These are phyloP conservation scores for Kodamaea sp. DNA, from an alignment of 1,139 yeast genomes.

Conservation along the genomic window DNA sequence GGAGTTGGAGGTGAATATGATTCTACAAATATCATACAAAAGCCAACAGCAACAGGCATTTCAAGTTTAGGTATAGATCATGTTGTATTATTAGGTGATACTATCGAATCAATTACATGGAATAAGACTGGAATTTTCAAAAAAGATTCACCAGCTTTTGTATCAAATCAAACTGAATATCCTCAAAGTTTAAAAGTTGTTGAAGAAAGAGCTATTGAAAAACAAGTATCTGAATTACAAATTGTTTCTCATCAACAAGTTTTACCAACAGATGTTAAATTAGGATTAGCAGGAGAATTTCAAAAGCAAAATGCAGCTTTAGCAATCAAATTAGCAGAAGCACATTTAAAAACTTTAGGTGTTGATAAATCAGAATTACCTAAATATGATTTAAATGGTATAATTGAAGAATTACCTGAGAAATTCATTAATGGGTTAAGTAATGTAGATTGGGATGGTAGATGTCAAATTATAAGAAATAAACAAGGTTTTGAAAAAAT, in stretches of 20 bases:
- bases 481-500: constrained; percentile 41
- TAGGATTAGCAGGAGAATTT: constrained; percentile 87
- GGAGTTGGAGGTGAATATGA: constrained; percentile 98
- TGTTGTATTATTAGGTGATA: constrained; percentile 80
- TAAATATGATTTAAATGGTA: constrained; percentile 17
- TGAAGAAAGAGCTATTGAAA: constrained; percentile 62
- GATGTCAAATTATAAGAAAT: constrained; percentile 72
- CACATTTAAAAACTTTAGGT: constrained; percentile 56
- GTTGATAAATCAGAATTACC: constrained; percentile 20
- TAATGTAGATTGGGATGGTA: constrained; percentile 83
- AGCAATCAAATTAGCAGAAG: constrained; percentile 70
- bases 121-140: constrained; percentile 95
- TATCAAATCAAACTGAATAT: constrained; percentile 51
- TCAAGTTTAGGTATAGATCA: constrained; percentile 91
- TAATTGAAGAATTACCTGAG: constrained; percentile 43
- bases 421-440: constrained; percentile 64
- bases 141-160: constrained; percentile 60
- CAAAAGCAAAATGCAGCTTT: constrained; percentile 84
- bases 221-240: constrained; percentile 46
- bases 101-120: constrained; percentile 90
- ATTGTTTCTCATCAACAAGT: constrained; percentile 45
- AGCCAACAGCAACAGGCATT: constrained; percentile 85
- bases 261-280: constrained; percentile 32
- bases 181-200: constrained; percentile 53
- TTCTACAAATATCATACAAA: constrained; percentile 80